Evolutionary conservation across 2,329 filamentous ascomycete genomes (phyloP), one percentile per base, ranked within the genome.

Genomic region (Nigrospora oryzae): DNA sequence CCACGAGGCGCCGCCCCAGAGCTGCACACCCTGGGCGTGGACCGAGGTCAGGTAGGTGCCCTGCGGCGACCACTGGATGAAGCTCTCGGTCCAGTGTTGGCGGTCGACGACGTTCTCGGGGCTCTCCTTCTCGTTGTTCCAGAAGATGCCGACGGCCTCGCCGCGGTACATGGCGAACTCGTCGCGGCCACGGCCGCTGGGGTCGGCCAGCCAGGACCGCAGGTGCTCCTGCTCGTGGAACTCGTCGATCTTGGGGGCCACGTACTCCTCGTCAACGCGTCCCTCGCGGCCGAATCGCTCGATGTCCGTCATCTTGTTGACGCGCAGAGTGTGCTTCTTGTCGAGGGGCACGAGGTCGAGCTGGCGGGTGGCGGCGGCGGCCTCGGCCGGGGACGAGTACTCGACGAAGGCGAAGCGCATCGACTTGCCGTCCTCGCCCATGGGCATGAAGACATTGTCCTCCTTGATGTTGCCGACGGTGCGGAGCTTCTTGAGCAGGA

Each of bases 251-350:
- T 84, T 71, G 43, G 93, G 93, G 41, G 84, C 73, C 48, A 80
- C 78, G 70, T 96, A 98, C 56, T 90, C 83, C 60, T 98, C 93
- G 54, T 95, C 86, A 58, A 98, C 79, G 54, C 89, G 83, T 55
- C 93, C 93, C 71, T 97, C 93, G 51, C 89, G 82, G 51, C 93
- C 93, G 65, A 88, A 98, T 55, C 93, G 86, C 65, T 98, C 93
- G 60, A 98, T 90, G 63, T 98, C 93, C 58, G 90, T 96, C 58
- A 98, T 78, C 71, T 98, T 98, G 81, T 98, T 98, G 57, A 98
- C 90, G 52, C 84, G 79, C 57, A 98, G 81, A 43, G 81, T 95
- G 76, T 98, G 90, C 72, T 84, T 96, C 79, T 94, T 97, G 73
- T 98, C 93, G 59, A 98, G 85, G 38, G 91, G 80, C 6, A 86